Conservation (phyloP, 371 early-diverging fungal species). For the Apophysomyces sp. region DNA sequence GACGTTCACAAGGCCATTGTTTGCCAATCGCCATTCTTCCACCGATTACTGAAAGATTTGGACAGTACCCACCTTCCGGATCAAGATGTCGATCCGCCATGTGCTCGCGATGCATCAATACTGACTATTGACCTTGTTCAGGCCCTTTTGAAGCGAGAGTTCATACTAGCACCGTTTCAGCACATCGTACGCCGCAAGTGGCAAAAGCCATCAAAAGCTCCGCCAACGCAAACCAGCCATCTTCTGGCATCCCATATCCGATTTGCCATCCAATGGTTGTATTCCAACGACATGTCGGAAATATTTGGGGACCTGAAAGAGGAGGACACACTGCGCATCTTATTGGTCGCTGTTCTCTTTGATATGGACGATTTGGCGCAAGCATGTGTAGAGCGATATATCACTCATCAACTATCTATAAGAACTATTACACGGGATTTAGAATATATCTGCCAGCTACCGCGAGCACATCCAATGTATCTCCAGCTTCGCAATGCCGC, state of each 20-base stretch:
- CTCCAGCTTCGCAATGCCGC: constrained; percentile 41
- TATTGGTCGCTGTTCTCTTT: constrained; percentile 37
- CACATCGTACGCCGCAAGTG: constrained; percentile 46
- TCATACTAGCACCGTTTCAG: constrained; percentile 40
- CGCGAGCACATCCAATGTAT: constrained; percentile 31
- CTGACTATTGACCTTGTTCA: constrained; percentile 35
- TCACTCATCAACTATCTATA: constrained; percentile 29
- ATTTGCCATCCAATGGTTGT: constrained; percentile 45
- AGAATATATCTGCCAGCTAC: constrained; percentile 45
- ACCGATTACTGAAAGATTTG: constrained; percentile 20
- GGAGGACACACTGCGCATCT: constrained; percentile 33
- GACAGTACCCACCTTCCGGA: constrained; percentile 2
- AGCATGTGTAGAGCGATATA: constrained; percentile 36
- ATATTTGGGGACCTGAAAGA: constrained; percentile 23
- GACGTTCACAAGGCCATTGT: constrained; percentile 44
- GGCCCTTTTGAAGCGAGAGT: constrained; percentile 31
- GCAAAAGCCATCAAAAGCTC: constrained; percentile 24
- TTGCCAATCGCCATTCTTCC: constrained; percentile 40
- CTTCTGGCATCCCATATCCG: constrained; percentile 40
- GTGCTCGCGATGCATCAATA: constrained; percentile 2
- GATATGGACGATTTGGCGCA: constrained; percentile 38
- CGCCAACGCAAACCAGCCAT: constrained; percentile 7
- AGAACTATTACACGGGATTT: constrained; percentile 41
- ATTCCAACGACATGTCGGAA: constrained; percentile 18
- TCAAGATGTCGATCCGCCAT: neutral